phyloP scores from a whole-genome alignment of 140 eudicot species.

The Erigeron philadelphicus region DNA sequence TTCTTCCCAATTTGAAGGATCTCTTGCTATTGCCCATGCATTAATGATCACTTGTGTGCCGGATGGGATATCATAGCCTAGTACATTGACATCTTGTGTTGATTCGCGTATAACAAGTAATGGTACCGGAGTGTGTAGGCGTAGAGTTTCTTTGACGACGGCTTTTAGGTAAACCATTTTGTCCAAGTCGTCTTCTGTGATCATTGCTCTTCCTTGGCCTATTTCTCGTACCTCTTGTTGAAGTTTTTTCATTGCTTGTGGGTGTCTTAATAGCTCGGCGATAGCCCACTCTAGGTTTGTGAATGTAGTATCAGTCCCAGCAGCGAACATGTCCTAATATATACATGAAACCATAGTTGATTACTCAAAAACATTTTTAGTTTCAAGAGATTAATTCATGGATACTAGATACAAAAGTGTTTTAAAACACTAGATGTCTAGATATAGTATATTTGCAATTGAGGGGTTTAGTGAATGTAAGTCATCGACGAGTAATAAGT shows the following conservation, averaged over 20 bases:
- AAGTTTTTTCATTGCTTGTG: slow-evolving; percentile 33
- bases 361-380: neutral
- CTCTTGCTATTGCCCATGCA: slow-evolving; percentile 66
- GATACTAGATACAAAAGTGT: too few species aligned
- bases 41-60: slow-evolving; percentile 45
- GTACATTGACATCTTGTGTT: slow-evolving; percentile 37
- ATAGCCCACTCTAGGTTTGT: slow-evolving; percentile 50
- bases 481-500: too few species aligned
- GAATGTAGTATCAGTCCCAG: slow-evolving; percentile 58
- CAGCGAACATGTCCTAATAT: slow-evolving; percentile 55
- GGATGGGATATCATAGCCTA: slow-evolving; percentile 42
- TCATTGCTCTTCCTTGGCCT: slow-evolving; percentile 33
- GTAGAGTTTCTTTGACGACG: slow-evolving; percentile 44
- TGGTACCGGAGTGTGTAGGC: slow-evolving; percentile 55
- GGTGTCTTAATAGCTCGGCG: slow-evolving; percentile 47
- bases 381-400: too few species aligned
- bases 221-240: slow-evolving; percentile 45
- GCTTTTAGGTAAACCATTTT: slow-evolving; percentile 50
- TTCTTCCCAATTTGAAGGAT: slow-evolving; percentile 42
- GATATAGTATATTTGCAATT: too few species aligned
- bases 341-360: neutral
- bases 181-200: slow-evolving; percentile 40
- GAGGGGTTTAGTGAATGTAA: too few species aligned
- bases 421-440: too few species aligned
- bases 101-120: slow-evolving; percentile 51